phyloP scores from a whole-genome alignment of 176 grass and related monocot genomes.

The Themeda triandra region DNA sequence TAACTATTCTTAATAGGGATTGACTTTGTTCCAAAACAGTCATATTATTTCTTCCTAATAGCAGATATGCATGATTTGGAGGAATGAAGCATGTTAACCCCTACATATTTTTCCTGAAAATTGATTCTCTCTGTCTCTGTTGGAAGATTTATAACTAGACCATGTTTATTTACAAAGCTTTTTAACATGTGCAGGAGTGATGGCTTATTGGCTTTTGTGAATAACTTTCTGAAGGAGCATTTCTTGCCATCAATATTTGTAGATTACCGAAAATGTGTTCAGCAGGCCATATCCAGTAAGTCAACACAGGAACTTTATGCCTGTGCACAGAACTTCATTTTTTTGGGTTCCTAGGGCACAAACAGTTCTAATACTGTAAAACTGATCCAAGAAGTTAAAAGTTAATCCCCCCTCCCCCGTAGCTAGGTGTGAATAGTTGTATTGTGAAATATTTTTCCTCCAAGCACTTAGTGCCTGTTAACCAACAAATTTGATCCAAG shows the following conservation, averaged over 20 bases:
- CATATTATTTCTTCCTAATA: not conserved
- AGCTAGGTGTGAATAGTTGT: not conserved
- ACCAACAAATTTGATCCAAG: not conserved
- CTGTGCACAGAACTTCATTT: not conserved
- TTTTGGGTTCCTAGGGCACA: not conserved
- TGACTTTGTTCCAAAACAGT: not conserved
- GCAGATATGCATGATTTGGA: not conserved
- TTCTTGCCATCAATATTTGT: constrained; percentile 98
- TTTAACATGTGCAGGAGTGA: constrained; percentile 77
- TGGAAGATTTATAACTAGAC: not conserved
- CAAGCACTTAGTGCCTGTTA: not conserved
- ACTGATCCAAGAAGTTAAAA: not conserved
- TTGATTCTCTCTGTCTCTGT: not conserved
- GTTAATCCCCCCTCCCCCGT: not conserved
- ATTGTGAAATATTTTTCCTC: constrained; percentile 1
- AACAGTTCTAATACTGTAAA: not conserved
- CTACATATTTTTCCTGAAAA: not conserved
- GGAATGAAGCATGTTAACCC: not conserved
- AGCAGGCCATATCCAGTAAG: constrained; percentile 99
- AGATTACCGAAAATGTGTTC: constrained; percentile 97
- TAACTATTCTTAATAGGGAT: not conserved
- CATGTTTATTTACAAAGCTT: constrained; percentile 22
- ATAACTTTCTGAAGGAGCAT: constrained; percentile 97
- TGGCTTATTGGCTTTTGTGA: constrained; percentile 79
- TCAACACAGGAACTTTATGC: not conserved